These are phyloP conservation scores for Saccharomyces hybrid DNA, from an alignment of 1,139 yeast species.

Conservation along the genomic window DNA sequence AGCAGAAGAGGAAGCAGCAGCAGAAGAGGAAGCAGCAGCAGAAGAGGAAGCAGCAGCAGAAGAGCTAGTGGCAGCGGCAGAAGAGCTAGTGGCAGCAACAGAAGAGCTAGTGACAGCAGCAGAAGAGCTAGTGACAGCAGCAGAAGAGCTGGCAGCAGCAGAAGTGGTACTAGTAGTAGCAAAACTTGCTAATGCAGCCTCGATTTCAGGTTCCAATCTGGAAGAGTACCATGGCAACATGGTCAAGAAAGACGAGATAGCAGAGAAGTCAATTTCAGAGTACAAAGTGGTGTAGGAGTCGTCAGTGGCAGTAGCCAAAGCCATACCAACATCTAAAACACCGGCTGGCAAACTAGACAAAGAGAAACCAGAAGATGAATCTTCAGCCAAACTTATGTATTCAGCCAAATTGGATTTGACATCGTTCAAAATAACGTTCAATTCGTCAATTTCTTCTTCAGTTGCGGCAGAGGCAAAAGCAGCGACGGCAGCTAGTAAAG, in stretches of 20 bases:
- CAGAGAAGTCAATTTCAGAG: conserved; percentile 21
- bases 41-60: background rate
- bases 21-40: background rate
- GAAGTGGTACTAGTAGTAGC: background rate
- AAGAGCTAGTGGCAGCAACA: background rate
- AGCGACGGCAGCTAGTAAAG: conserved; percentile 2
- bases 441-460: conserved; percentile 4
- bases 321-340: conserved; percentile 32
- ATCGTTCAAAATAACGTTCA: conserved; percentile 5
- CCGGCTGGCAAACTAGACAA: conserved; percentile 22
- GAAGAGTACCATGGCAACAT: conserved; percentile 39
- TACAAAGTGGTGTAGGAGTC: conserved; percentile 37
- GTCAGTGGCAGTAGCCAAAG: conserved; percentile 37
- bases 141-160: conserved; percentile 7
- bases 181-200: background rate
- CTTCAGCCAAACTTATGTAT: conserved; percentile 17
- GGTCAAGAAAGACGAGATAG: conserved; percentile 32
- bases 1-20: conserved; percentile 8
- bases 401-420: conserved; percentile 12
- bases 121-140: conserved; percentile 13
- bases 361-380: conserved; percentile 14
- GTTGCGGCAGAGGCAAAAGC: conserved; percentile 8
- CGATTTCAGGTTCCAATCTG: conserved; percentile 24
- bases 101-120: background rate
- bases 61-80: background rate